Base-by-base conservation (phyloP, 2,329 filamentous ascomycete genomes). In the Penicillium hesseltinei region DNA sequence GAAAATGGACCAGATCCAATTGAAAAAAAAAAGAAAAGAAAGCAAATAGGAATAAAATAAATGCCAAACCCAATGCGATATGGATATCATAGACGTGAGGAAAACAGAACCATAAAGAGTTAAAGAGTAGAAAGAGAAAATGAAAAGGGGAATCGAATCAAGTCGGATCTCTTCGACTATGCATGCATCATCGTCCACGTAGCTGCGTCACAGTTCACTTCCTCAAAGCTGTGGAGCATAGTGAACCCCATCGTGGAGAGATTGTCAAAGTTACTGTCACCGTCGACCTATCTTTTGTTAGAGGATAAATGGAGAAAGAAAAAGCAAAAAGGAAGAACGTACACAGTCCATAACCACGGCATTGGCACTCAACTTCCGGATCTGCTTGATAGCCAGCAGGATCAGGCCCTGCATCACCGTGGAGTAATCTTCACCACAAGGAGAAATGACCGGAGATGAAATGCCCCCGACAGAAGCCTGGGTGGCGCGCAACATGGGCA, bases 271-370 rank as follows among this genome's bases (percentile, higher is more conserved):
- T 86, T 84, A 52, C 89, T 88, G 68, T 92, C 89, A 17, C 83
- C 83, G 59, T 87, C 84, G 72, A 88, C 86, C 88, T 90, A 64
- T 48, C 52, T 36, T 57, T 39, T 38, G 65, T 70, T 78, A 62
- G 35, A 27, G 23, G 10, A 38, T 11, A 8, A 9, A 10, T 3
- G n/a, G 27, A 19, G 9, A 11, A 48, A 43, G 47, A 44, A 51
- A 27, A 43, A 47, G 23, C 23, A 45, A 51, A 23, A 38, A 43
- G 50, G 19, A 42, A 40, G 38, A 48, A 81, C 88, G 80, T 77
- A 94, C 91, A 84, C 90, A 92, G 72, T 91, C 91, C 57, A 96
- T 75, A 46, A 95, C 79, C 51, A 88, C 89, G 58, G 86, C 86
- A 62, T 84, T 83, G 51, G 88, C 87, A 60, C 89, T 90, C 70